phyloP scores from a whole-genome alignment of 371 early-diverging fungal species.

The Phascolomyces articulosus region DNA sequence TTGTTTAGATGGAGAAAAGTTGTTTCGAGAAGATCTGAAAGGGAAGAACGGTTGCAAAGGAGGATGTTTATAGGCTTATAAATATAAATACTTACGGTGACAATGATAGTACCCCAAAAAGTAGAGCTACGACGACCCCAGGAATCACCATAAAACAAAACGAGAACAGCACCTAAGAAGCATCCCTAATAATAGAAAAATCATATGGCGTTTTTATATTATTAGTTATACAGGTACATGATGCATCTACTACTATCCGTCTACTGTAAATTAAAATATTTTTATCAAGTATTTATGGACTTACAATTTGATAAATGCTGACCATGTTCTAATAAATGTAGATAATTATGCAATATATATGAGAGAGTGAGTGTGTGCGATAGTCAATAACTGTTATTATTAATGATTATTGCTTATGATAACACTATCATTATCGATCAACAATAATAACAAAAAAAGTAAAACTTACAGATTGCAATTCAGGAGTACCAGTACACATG shows the following conservation, averaged over 20 bases:
- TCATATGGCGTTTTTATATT: neutral
- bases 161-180: conserved; percentile 17
- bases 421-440: neutral
- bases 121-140: conserved; percentile 19
- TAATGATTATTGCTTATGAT: no score
- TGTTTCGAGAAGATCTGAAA: no score
- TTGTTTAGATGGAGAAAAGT: neutral
- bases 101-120: conserved; percentile 17
- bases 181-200: conserved; percentile 11
- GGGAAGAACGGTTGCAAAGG: no score
- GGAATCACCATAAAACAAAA: conserved; percentile 18
- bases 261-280: neutral
- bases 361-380: no score
- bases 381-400: no score
- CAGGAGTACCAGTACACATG: conserved; percentile 19
- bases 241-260: neutral
- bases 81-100: conserved; percentile 12
- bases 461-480: conserved; percentile 17
- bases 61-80: no score
- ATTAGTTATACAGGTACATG: neutral
- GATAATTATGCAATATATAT: no score
- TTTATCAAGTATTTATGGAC: neutral
- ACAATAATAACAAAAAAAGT: neutral
- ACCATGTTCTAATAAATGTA: conserved; percentile 22
- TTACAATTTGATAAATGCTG: conserved; percentile 22